These are phyloP conservation scores for Diatrype stigma DNA, from an alignment of 2,329 filamentous ascomycete genomes.

Conservation along the genomic window DNA sequence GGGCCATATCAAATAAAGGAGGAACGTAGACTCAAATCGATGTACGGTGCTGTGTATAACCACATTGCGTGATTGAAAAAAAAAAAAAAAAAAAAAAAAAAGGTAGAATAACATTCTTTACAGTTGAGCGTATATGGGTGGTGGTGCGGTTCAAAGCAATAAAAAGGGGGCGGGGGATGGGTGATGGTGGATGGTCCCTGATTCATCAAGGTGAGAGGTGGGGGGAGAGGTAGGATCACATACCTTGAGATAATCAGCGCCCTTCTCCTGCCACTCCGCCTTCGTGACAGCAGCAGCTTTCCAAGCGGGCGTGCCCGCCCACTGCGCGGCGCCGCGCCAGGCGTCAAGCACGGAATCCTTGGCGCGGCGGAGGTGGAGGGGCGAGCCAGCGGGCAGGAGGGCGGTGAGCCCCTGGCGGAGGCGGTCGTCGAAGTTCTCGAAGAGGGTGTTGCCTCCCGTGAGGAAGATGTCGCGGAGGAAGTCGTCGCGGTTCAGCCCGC, in stretches of 20 bases:
- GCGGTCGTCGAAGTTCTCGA: constrained; percentile 81
- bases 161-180: too few species aligned
- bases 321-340: constrained; percentile 87
- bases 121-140: too few species aligned
- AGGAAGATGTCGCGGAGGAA: constrained; percentile 86
- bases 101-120: too few species aligned
- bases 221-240: constrained; percentile 18
- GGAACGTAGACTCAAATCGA: too few species aligned
- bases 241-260: constrained; percentile 87
- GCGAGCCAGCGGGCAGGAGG: constrained; percentile 64
- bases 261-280: constrained; percentile 88
- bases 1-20: too few species aligned
- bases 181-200: too few species aligned
- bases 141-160: too few species aligned
- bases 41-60: too few species aligned
- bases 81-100: too few species aligned
- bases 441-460: constrained; percentile 88
- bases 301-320: constrained; percentile 63
- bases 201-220: too few species aligned
- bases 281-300: constrained; percentile 65
- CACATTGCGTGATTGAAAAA: too few species aligned
- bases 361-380: constrained; percentile 69
- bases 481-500: constrained; percentile 52
- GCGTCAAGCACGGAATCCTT: constrained; percentile 77
- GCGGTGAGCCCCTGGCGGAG: constrained; percentile 68